Evolutionary conservation across 371 early-diverging fungal species (phyloP).

Genomic region (Saksenaea vasiformis): DNA sequence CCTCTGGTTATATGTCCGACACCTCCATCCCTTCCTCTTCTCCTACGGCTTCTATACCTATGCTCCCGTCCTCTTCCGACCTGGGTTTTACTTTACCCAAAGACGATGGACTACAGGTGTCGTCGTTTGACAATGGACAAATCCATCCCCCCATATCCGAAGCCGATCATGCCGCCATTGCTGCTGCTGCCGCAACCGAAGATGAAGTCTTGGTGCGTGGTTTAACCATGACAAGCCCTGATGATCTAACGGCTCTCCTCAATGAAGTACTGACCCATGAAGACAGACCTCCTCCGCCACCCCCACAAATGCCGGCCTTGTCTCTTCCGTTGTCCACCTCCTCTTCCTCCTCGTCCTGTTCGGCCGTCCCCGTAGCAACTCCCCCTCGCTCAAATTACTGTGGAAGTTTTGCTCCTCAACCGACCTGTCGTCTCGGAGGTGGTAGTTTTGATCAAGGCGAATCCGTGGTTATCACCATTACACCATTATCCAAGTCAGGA

Average conservation of each 20-base stretch:
- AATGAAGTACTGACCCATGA: constrained; percentile 19
- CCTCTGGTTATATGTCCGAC: background rate
- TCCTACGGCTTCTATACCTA: background rate
- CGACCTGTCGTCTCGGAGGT: constrained; percentile 9
- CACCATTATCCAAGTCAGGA: constrained; percentile 10
- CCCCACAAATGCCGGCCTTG: background rate
- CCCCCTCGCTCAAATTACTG: constrained; percentile 8
- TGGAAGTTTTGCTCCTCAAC: constrained; percentile 30
- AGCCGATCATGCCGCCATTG: background rate
- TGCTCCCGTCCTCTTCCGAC: constrained; percentile 4
- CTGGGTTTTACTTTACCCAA: constrained; percentile 5
- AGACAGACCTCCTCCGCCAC: background rate
- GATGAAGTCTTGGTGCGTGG: background rate
- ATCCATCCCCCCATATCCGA: background rate
- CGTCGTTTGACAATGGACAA: background rate
- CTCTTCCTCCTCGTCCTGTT: background rate
- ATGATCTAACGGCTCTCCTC: constrained; percentile 30
- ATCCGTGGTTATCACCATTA: constrained; percentile 20
- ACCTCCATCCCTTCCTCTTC: background rate
- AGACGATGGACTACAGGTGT: background rate
- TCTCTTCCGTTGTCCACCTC: background rate
- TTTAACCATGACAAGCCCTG: constrained; percentile 12
- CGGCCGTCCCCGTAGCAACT: background rate
- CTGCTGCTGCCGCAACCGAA: constrained; percentile 1
- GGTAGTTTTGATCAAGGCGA: constrained; percentile 10